phyloP scores from a whole-genome alignment of 2,329 filamentous ascomycete genomes.

The Periconia sp. region DNA sequence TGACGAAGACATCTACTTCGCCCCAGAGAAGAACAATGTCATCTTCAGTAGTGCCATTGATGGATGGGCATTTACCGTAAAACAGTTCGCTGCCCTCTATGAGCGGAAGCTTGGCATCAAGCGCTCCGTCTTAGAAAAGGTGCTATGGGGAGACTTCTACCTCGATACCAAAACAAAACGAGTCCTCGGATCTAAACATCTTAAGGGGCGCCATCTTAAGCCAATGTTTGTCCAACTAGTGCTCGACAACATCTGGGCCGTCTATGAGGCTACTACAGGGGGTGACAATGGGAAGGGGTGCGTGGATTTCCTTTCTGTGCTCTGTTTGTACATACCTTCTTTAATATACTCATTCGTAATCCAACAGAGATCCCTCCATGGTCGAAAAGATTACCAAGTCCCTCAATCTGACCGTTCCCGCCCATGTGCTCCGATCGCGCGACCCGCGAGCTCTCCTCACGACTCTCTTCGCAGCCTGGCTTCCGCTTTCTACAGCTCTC shows the following conservation, averaged over 20 bases:
- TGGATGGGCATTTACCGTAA: conserved; percentile 97
- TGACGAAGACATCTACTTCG: conserved; percentile 97
- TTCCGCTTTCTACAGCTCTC: conserved; percentile 89
- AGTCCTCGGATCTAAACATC: conserved; percentile 85
- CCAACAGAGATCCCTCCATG: conserved; percentile 71
- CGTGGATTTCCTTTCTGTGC: conserved; percentile 52
- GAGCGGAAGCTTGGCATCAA: conserved; percentile 98
- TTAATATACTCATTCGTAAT: conserved; percentile 49
- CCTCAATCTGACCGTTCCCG: conserved; percentile 79
- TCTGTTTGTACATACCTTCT: conserved; percentile 41
- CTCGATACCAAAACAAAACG: conserved; percentile 97
- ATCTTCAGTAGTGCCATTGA: conserved; percentile 98
- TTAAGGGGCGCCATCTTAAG: conserved; percentile 90
- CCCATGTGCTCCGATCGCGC: conserved; percentile 82
- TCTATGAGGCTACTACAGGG: conserved; percentile 88
- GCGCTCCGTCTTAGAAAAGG: conserved; percentile 83
- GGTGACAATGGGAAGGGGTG: conserved; percentile 82
- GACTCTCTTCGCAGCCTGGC: conserved; percentile 85
- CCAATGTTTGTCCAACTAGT: conserved; percentile 98
- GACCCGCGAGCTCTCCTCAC: conserved; percentile 85
- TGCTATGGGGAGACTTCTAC: conserved; percentile 96
- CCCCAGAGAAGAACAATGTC: conserved; percentile 97
- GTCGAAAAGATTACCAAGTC: conserved; percentile 96
- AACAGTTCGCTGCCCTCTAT: conserved; percentile 91
- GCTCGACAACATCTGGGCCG: conserved; percentile 93